Evolutionary conservation across 2,329 filamentous ascomycete genomes (phyloP).

Genomic region (Trichoderma polysporum): DNA sequence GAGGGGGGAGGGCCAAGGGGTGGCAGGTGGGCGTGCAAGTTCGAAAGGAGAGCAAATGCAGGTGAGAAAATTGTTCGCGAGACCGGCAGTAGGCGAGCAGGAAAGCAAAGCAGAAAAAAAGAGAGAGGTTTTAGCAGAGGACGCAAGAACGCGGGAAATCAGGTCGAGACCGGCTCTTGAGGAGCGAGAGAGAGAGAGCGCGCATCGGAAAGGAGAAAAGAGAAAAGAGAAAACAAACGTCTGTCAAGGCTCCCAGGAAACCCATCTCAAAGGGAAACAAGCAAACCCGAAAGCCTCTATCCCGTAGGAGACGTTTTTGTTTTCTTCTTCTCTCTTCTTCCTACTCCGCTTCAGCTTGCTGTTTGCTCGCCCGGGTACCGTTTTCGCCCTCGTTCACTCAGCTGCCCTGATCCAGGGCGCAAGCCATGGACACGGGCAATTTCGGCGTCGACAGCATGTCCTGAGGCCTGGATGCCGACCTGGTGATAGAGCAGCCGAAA

Average conservation of each 20-base stretch:
- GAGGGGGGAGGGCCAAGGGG: not conserved
- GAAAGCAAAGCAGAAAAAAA: not conserved
- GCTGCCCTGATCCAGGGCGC: slow-evolving; percentile 17
- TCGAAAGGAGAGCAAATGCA: slow-evolving; percentile 10
- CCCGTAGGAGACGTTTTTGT: slow-evolving; percentile 26
- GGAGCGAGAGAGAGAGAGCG: not conserved
- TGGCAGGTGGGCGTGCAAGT: slow-evolving; percentile 13
- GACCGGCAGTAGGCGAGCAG: not conserved
- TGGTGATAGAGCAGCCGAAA: slow-evolving; percentile 3
- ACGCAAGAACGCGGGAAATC: not conserved
- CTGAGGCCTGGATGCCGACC: slow-evolving; percentile 6
- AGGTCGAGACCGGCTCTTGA: not conserved
- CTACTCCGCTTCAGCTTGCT: slow-evolving; percentile 23
- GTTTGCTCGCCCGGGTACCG: slow-evolving; percentile 21
- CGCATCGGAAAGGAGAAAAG: not conserved
- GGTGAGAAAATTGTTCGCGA: slow-evolving; percentile 16
- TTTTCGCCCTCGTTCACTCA: not conserved
- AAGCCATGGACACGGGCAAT: slow-evolving; percentile 19
- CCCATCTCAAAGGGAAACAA: not conserved
- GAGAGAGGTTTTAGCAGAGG: not conserved
- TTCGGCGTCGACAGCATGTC: slow-evolving; percentile 17
- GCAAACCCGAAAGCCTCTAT: not conserved
- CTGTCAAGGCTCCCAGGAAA: not conserved
- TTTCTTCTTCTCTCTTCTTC: slow-evolving; percentile 22
- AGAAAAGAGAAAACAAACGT: not conserved